A percentile compares a stretch with the other conserved stretches of the same genome.
Conservation (phyloP, 2,329 filamentous ascomycete genomes). For the Cladobotryum mycophilum region DNA sequence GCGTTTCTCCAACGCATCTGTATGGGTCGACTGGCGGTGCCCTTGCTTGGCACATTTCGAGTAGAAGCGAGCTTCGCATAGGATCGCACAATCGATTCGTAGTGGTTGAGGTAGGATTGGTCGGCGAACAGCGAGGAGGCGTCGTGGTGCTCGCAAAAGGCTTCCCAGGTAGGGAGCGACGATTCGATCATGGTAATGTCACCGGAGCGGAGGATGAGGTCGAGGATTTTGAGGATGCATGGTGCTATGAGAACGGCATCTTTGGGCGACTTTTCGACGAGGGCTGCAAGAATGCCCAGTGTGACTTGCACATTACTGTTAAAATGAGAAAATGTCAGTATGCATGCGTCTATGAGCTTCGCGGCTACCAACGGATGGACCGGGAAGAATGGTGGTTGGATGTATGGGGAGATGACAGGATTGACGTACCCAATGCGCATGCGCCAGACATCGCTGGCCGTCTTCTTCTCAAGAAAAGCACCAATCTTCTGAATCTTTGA, state of each 20-base stretch:
- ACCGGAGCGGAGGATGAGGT: constrained; percentile 73
- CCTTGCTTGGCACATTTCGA: constrained; percentile 44
- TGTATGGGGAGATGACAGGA: not conserved
- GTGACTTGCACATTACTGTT: constrained; percentile 86
- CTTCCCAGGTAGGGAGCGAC: constrained; percentile 77
- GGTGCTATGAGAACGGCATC: constrained; percentile 84
- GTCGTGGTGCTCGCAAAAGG: constrained; percentile 85
- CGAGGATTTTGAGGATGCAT: constrained; percentile 78
- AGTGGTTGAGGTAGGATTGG: constrained; percentile 73
- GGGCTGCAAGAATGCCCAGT: constrained; percentile 80
- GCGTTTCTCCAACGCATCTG: constrained; percentile 71
- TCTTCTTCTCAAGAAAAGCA: constrained; percentile 90
- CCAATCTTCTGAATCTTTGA: constrained; percentile 97
- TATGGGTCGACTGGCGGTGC: constrained; percentile 60
- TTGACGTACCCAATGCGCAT: constrained; percentile 69
- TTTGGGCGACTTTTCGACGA: constrained; percentile 88
- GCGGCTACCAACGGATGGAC: not conserved
- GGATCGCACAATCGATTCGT: constrained; percentile 70
- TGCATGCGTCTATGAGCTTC: constrained; percentile 2
- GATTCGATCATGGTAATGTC: constrained; percentile 93
- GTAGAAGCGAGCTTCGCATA: constrained; percentile 78
- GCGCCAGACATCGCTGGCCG: constrained; percentile 84
- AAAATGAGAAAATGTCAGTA: not conserved
- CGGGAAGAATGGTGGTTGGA: not conserved
- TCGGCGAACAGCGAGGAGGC: constrained; percentile 79